Conservation (phyloP, 169 alveolate species). For the Plasmodium yoelii region DNA sequence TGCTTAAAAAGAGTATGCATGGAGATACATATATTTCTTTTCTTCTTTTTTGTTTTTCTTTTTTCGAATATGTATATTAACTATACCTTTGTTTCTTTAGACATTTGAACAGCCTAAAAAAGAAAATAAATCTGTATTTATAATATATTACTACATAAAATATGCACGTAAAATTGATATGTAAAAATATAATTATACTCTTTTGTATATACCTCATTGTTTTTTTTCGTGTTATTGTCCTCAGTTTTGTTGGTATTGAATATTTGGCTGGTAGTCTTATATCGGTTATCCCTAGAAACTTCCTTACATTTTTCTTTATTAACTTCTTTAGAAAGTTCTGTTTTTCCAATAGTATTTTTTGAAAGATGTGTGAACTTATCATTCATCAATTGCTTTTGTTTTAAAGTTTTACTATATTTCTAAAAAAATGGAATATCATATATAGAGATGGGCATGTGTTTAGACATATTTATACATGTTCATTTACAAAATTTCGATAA, state of each 20-base stretch:
- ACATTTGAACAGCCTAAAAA: constrained; percentile 30
- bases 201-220: background rate
- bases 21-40: background rate
- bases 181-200: background rate
- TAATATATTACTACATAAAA: background rate
- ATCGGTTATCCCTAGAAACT: background rate
- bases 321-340: background rate
- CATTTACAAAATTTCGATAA: background rate
- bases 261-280: background rate
- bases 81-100: constrained; percentile 22
- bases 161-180: background rate
- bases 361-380: constrained; percentile 19
- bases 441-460: background rate
- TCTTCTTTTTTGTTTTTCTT: background rate
- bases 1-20: background rate
- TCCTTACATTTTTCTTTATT: constrained; percentile 5
- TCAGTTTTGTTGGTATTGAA: background rate
- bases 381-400: constrained; percentile 27
- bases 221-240: background rate
- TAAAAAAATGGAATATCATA: constrained; percentile 2
- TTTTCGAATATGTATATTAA: background rate
- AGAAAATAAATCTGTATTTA: constrained; percentile 21
- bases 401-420: constrained; percentile 54
- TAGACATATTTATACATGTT: background rate
- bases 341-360: constrained; percentile 10